Conservation (phyloP, 176 grass and related monocot species). For the Poa annua region DNA sequence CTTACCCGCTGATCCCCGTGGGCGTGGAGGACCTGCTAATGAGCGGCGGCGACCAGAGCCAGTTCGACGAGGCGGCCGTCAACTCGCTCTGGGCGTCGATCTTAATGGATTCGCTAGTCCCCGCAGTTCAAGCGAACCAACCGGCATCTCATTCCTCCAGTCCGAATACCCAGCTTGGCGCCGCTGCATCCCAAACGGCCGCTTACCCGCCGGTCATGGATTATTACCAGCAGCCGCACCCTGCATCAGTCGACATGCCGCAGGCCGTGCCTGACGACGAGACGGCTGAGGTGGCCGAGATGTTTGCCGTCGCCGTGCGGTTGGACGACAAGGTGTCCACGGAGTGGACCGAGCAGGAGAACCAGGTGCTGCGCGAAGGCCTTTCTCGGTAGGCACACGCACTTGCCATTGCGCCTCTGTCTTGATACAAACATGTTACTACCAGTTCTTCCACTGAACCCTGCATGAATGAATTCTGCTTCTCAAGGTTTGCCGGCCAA, state of each 20-base stretch:
- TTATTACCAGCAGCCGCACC: neutral
- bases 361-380: neutral
- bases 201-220: neutral
- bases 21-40: neutral
- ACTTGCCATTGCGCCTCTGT: no score
- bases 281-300: neutral
- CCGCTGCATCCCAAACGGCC: neutral
- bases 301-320: neutral
- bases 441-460: neutral
- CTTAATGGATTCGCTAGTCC: no score
- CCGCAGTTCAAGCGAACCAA: neutral
- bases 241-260: neutral
- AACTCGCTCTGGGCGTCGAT: no score
- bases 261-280: neutral
- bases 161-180: neutral
- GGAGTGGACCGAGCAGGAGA: conserved; percentile 36
- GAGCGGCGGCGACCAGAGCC: neutral
- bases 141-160: neutral
- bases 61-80: neutral
- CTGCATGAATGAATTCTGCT: neutral
- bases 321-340: neutral
- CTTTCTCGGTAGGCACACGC: neutral
- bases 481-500: neutral
- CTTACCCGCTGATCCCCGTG: neutral
- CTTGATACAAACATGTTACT: neutral